phyloP scores from a whole-genome alignment of 192 early-diverging fungal species.

The Anaeromyces robustus region DNA sequence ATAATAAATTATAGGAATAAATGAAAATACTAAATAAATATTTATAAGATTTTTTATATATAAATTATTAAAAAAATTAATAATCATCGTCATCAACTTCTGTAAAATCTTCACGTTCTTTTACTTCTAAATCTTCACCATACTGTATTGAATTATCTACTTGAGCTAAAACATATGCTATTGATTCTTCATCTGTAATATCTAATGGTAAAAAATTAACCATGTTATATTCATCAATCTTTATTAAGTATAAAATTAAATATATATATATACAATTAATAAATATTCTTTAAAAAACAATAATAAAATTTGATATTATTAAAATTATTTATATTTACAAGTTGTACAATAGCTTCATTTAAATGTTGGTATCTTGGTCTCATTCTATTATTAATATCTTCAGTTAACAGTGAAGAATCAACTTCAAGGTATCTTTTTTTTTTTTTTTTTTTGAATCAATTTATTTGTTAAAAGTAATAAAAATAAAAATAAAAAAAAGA shows the following conservation, averaged over 20 bases:
- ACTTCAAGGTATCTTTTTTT: conserved; percentile 74
- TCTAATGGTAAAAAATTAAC: conserved; percentile 88
- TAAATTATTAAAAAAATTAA: neutral
- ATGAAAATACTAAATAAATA: no score
- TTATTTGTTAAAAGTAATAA: no score
- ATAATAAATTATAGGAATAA: no score
- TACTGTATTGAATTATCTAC: conserved; percentile 94
- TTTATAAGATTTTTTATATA: no score
- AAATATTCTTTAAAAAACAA: neutral
- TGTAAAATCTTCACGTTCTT: conserved; percentile 30
- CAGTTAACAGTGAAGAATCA: conserved; percentile 68
- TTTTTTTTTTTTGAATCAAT: conserved; percentile 37
- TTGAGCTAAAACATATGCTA: conserved; percentile 68
- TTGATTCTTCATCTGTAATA: conserved; percentile 84
- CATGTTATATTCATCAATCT: conserved; percentile 96
- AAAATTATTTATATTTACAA: conserved; percentile 26
- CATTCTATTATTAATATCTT: conserved; percentile 62
- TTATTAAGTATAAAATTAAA: neutral
- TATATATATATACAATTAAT: neutral
- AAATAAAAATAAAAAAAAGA: no score
- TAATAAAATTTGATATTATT: neutral
- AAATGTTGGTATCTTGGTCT: conserved; percentile 64
- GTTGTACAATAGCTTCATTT: conserved; percentile 73
- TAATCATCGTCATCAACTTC: neutral
- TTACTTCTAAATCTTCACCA: conserved; percentile 93